Conservation (phyloP, 2,329 filamentous ascomycete species). For the Aureobasidium musti region DNA sequence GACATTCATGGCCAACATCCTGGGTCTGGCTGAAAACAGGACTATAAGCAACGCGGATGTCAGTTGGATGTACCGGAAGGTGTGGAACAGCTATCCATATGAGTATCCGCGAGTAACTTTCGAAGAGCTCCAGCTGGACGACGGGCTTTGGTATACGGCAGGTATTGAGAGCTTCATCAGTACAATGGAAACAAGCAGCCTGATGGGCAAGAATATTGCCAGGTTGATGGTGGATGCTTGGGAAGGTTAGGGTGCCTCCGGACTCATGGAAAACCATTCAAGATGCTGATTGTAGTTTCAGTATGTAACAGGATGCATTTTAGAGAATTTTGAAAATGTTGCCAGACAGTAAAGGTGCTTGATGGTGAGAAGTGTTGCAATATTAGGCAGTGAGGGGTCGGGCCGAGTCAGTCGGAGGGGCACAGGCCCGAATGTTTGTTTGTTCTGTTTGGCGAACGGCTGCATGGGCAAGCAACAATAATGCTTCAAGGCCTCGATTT, state of each 20-base stretch:
- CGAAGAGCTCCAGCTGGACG: conserved; percentile 71
- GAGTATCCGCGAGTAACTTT: conserved; percentile 84
- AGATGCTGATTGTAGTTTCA: background rate
- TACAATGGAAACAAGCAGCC: conserved; percentile 93
- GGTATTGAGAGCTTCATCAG: conserved; percentile 91
- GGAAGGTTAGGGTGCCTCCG: conserved; percentile 29
- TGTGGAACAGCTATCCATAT: conserved; percentile 84
- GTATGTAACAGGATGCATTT: background rate
- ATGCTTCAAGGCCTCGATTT: background rate
- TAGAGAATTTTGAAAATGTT: background rate
- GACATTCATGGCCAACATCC: conserved; percentile 52
- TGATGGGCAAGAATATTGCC: conserved; percentile 88
- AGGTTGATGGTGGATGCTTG: conserved; percentile 67
- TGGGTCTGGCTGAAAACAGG: conserved; percentile 44
- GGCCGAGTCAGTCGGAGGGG: background rate
- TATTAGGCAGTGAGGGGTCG: background rate
- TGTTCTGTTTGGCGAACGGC: conserved; percentile 10
- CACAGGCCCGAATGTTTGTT: conserved; percentile 25
- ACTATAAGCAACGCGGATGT: conserved; percentile 51
- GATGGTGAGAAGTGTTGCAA: background rate
- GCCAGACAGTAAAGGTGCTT: background rate
- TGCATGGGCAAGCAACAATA: conserved; percentile 9
- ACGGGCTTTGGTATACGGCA: conserved; percentile 66
- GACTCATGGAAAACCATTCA: background rate
- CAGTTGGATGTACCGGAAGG: conserved; percentile 74